Evolutionary conservation across 2,329 filamentous ascomycete genomes (phyloP).

Genomic region (Beauveria rudraprayagi): DNA sequence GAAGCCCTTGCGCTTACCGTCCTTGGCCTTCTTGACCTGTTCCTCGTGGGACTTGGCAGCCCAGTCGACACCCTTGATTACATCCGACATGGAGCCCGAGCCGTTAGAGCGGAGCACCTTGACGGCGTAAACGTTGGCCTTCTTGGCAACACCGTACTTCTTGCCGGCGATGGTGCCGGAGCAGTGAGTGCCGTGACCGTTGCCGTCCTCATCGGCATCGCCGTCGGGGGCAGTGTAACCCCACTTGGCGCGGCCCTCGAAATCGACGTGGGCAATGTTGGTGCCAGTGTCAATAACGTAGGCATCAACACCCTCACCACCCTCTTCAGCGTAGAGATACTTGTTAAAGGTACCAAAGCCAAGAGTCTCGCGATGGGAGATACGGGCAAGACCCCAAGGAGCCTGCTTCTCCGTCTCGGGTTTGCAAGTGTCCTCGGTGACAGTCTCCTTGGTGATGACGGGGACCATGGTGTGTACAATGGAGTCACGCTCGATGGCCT

Average conservation of each 20-base stretch:
- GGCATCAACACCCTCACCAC: conserved; percentile 95
- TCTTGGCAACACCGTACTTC: conserved; percentile 99
- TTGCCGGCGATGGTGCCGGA: conserved; percentile 95
- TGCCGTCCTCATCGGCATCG: conserved; percentile 86
- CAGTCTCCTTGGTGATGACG: conserved; percentile 30
- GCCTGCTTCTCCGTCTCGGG: conserved; percentile 76
- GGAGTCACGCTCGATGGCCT: conserved; percentile 92
- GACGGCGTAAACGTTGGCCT: conserved; percentile 92
- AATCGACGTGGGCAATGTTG: conserved; percentile 90
- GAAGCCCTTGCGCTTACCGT: conserved; percentile 89
- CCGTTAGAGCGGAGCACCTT: conserved; percentile 98
- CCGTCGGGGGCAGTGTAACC: conserved; percentile 87
- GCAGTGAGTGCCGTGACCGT: conserved; percentile 98
- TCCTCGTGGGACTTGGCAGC: conserved; percentile 73
- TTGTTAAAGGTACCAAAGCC: conserved; percentile 95
- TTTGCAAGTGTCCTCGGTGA: conserved; percentile 35
- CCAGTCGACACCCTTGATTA: conserved; percentile 96
- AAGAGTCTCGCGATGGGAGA: conserved; percentile 85
- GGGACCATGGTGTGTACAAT: conserved; percentile 73
- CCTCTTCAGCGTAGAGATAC: conserved; percentile 84
- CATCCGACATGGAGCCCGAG: conserved; percentile 96
- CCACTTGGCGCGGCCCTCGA: conserved; percentile 92
- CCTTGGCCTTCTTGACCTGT: conserved; percentile 71
- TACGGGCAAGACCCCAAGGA: conserved; percentile 97
- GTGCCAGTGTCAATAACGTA: conserved; percentile 98